Evolutionary conservation across 2,329 filamentous ascomycete genomes (phyloP), one percentile per base, ranked within the genome.

Genomic region (Escovopsis sp.): DNA sequence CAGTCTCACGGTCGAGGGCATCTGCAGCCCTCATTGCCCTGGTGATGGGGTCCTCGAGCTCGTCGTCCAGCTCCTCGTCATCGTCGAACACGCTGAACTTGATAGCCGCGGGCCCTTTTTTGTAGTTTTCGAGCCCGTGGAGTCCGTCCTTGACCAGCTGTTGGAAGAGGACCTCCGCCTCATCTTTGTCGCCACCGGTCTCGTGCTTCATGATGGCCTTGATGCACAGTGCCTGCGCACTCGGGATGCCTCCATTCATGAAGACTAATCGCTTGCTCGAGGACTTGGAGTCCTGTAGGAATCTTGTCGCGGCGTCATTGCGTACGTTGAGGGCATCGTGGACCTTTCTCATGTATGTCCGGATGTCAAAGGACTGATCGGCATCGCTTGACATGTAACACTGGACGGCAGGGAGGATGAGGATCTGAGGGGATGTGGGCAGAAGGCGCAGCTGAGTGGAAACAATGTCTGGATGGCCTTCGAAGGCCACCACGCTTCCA

Each of bases 371-470:
- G 2, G 37, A 40, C 15, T 45, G 43, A 8, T 50, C 45, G 5
- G 48, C 40, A 11, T 57, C 48, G 5, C 45, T 44, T 14, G 53
- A 47, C 18, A 68, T 41, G 41, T 71, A 72, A 25, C 58, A 55
- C 39, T 65, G 53, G n/a, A 73, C 42, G 23, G 54, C 52, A 0
- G 73, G 72, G 2, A 79, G 55, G 26, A 76, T 61, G 17, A 76
- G 51, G 27, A 78, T 65, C 38, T 75, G 67, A 1, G 66, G 54
- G 2, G 71, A 77, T 4, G 61, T 62, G 8, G 74, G 74, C 10
- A 79, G 62, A 3, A 78, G 60, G 32, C 65, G 65, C 27, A 78
- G 54, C 44, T 79, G 74, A 4, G 70, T 75, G 17, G 67, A 64
- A 21, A 78, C 60, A 21, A 61, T 55, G 31, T 74, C 65, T 17